phyloP scores from a whole-genome alignment of 139 green algal genomes.

The Coccomyxa sp. region DNA sequence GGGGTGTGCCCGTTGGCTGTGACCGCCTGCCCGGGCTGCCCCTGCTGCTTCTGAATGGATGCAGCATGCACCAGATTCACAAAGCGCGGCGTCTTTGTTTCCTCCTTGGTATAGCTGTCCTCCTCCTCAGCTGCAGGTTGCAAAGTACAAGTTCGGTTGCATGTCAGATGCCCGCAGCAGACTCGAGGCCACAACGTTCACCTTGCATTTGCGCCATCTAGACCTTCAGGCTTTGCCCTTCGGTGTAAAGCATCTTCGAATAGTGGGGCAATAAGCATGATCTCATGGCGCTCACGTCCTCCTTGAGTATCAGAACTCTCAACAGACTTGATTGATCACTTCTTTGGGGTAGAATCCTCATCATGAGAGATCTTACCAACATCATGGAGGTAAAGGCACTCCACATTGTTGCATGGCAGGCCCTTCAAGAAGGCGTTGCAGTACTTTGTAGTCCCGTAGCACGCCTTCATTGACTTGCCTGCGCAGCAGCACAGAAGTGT shows the following conservation, averaged over 20 bases:
- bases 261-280: no score
- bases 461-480: slow-evolving; percentile 71
- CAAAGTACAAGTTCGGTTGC: not conserved
- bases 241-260: no score
- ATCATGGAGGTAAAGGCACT: slow-evolving; percentile 93
- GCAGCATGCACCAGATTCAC: slow-evolving; percentile 33
- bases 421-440: slow-evolving; percentile 92
- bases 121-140: slow-evolving; percentile 46
- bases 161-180: not conserved
- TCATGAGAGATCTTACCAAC: slow-evolving; percentile 42
- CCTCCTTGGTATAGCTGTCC: slow-evolving; percentile 87
- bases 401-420: slow-evolving; percentile 78
- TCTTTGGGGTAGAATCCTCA: no score
- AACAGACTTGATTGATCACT: no score
- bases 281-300: no score
- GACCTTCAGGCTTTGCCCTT: no score
- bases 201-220: no score
- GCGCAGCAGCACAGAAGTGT: not conserved
- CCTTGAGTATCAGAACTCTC: no score
- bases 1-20: not conserved
- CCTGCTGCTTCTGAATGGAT: slow-evolving; percentile 26
- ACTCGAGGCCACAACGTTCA: no score
- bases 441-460: slow-evolving; percentile 96
- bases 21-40: not conserved
- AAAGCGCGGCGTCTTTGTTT: slow-evolving; percentile 52